A percentile compares a stretch with the other conserved stretches of the same genome.
Evolutionary conservation across 1,284 basidiomycete species (phyloP).

Genomic region (Pseudozyma hubeiensis): DNA sequence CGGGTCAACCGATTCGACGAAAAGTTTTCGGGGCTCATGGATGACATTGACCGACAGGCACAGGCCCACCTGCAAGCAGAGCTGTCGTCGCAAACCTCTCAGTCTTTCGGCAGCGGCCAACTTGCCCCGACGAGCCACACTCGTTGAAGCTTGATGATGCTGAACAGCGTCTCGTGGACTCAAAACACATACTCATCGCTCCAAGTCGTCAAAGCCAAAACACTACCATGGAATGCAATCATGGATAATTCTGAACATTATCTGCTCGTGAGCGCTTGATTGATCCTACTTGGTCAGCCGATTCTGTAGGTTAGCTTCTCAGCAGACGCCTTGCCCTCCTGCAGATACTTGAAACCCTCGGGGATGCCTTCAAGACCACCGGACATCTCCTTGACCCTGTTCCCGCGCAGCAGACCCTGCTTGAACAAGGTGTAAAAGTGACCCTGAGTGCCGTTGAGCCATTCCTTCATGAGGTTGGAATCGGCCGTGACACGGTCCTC

Average conservation of each 20-base stretch:
- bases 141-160: not conserved
- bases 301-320: conserved; percentile 61
- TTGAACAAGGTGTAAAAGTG: conserved; percentile 51
- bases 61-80: conserved; percentile 23
- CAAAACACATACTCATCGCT: not conserved
- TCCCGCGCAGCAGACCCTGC: conserved; percentile 50
- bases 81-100: conserved; percentile 1
- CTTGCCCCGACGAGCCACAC: conserved; percentile 15
- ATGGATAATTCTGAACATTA: not conserved
- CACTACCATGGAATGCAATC: no score
- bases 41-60: conserved; percentile 32
- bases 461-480: conserved; percentile 36
- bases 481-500: conserved; percentile 40
- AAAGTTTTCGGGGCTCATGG: conserved; percentile 17
- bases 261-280: not conserved
- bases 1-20: conserved; percentile 6
- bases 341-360: conserved; percentile 56
- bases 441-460: conserved; percentile 52
- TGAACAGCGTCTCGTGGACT: not conserved
- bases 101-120: conserved; percentile 5
- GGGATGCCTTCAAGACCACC: conserved; percentile 54
- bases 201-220: no score
- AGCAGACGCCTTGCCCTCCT: conserved; percentile 57
- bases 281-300: no score
- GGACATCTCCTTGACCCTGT: conserved; percentile 52